A percentile compares a stretch with the other conserved stretches of the same genome.
phyloP scores from a whole-genome alignment of 2,329 filamentous ascomycete genomes.

The Dendrostoma leiphaemia region DNA sequence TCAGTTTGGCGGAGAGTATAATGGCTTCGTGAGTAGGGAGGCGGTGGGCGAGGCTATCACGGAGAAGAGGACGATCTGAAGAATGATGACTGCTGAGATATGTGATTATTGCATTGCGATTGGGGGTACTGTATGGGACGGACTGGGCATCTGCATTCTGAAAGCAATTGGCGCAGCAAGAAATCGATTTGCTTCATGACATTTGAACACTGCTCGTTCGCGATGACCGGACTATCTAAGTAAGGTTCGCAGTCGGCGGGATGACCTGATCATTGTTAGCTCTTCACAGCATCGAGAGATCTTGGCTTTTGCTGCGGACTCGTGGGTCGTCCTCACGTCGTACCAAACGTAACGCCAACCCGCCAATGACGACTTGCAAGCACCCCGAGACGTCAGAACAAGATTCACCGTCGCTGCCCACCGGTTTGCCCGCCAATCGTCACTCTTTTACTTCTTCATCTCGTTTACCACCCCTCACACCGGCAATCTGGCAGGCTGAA shows the following conservation, averaged over 20 bases:
- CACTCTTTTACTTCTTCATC: neutral
- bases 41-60: constrained; percentile 56
- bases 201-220: too few species aligned
- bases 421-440: neutral
- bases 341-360: neutral
- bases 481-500: too few species aligned
- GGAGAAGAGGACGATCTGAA: constrained; percentile 52
- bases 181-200: too few species aligned
- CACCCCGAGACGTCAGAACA: neutral
- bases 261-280: too few species aligned
- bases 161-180: neutral
- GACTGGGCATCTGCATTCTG: neutral
- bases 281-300: neutral
- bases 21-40: constrained; percentile 47
- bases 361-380: too few species aligned
- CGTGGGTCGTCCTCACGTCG: neutral
- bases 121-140: too few species aligned
- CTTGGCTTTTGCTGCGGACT: neutral
- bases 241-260: too few species aligned
- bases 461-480: too few species aligned
- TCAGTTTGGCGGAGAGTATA: constrained; percentile 54
- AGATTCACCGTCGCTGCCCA: neutral
- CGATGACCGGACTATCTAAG: too few species aligned
- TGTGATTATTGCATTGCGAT: constrained; percentile 6
- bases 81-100: neutral